Conservation (phyloP, 169 alveolate species). For the Perkinsus chesapeaki region DNA sequence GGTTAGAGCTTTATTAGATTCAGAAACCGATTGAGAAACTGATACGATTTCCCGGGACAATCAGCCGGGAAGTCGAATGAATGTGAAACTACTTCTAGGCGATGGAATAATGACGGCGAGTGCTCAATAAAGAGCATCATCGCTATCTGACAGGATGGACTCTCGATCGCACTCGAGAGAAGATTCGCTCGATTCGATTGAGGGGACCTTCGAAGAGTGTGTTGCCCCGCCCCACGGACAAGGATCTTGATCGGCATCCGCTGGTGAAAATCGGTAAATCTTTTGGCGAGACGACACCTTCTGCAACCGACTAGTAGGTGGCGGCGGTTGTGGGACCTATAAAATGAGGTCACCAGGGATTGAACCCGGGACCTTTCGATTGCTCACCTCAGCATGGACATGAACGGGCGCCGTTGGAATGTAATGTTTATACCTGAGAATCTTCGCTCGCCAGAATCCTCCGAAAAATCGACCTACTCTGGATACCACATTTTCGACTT, state of each 20-base stretch:
- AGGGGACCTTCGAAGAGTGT: background rate
- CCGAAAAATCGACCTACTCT: background rate
- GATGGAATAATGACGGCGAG: background rate
- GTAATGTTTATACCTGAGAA: background rate
- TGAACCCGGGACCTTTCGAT: background rate
- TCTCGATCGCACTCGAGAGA: background rate
- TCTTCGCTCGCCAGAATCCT: background rate
- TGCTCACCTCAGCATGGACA: background rate
- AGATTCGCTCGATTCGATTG: background rate
- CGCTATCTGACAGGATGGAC: background rate
- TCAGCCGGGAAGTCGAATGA: background rate
- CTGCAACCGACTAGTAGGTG: background rate
- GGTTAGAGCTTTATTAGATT: no score
- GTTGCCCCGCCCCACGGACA: background rate
- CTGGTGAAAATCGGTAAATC: background rate
- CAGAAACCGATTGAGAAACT: no score
- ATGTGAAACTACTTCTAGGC: background rate
- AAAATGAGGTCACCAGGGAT: background rate
- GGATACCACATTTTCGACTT: background rate
- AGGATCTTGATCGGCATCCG: background rate
- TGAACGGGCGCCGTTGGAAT: background rate
- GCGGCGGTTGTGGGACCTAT: background rate
- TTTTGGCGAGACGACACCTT: background rate
- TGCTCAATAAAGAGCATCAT: background rate
- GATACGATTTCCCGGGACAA: background rate